Percentiles rank a stretch among this genome's conserved stretches.
Conservation (phyloP, 495 filamentous ascomycete species). For the Penicillium macrosclerotiorum region DNA sequence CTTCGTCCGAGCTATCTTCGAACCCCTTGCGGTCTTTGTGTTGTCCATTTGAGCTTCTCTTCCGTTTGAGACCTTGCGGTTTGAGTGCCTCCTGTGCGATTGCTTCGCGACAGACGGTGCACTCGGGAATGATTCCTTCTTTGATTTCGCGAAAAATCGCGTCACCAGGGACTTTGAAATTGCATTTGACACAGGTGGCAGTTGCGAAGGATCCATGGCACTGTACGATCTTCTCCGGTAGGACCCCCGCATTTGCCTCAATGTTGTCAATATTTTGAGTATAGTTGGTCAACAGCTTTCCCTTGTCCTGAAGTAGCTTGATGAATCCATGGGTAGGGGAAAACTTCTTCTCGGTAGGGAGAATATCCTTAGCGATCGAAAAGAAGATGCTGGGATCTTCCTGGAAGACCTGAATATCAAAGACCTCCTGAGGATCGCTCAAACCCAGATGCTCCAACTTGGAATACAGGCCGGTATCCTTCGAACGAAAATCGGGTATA, state of each 20-base stretch:
- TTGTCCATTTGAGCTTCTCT: slow-evolving; percentile 63
- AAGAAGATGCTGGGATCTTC: slow-evolving; percentile 92
- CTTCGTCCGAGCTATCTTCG: slow-evolving; percentile 68
- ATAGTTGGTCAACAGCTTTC: slow-evolving; percentile 92
- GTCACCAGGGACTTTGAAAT: slow-evolving; percentile 69
- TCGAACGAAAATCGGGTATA: slow-evolving; percentile 69
- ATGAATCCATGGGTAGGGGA: slow-evolving; percentile 96
- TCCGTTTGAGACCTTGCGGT: slow-evolving; percentile 66
- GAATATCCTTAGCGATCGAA: slow-evolving; percentile 83
- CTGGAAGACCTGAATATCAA: slow-evolving; percentile 82
- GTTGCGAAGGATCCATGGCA: slow-evolving; percentile 96
- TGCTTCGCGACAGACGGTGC: slow-evolving; percentile 35
- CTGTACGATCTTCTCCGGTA: slow-evolving; percentile 82
- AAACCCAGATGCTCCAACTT: slow-evolving; percentile 74
- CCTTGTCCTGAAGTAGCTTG: slow-evolving; percentile 84
- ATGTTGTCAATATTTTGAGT: slow-evolving; percentile 99
- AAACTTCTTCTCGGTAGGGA: slow-evolving; percentile 69
- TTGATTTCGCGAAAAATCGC: slow-evolving; percentile 76
- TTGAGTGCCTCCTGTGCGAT: slow-evolving; percentile 39
- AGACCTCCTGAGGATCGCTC: slow-evolving; percentile 89
- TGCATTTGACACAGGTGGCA: slow-evolving; percentile 84
- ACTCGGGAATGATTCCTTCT: slow-evolving; percentile 65
- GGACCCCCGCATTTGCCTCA: slow-evolving; percentile 82
- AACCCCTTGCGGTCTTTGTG: slow-evolving; percentile 51
- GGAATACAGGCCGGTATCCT: slow-evolving; percentile 65